Percentiles rank a stretch among this genome's conserved stretches.
phyloP scores from a whole-genome alignment of 805 yeast genomes.

The Kazachstania viticola region DNA sequence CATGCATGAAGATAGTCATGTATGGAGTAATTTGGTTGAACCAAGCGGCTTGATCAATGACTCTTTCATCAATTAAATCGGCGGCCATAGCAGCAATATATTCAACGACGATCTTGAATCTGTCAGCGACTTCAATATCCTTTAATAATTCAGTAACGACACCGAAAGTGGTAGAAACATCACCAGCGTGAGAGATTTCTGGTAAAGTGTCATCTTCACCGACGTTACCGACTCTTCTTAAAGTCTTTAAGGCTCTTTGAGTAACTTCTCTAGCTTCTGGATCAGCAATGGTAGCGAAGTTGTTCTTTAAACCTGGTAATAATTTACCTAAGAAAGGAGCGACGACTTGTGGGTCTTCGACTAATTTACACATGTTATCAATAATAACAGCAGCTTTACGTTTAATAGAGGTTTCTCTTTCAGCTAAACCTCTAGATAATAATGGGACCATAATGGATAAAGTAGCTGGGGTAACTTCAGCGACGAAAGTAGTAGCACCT shows the following conservation, averaged over 20 bases:
- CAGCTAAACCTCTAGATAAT: slow-evolving; percentile 98
- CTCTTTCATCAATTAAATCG: slow-evolving; percentile 97
- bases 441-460: slow-evolving; percentile 98
- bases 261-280: slow-evolving; percentile 99
- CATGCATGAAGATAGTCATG: slow-evolving; percentile 93
- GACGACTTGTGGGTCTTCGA: slow-evolving; percentile 99
- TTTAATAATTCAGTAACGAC: slow-evolving; percentile 67
- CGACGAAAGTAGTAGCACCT: slow-evolving; percentile 99
- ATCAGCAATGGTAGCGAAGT: slow-evolving; percentile 95
- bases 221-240: slow-evolving; percentile 97
- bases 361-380: slow-evolving; percentile 99
- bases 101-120: slow-evolving; percentile 67
- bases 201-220: slow-evolving; percentile 84
- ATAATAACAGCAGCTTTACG: slow-evolving; percentile 99
- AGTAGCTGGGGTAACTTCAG: slow-evolving; percentile 99
- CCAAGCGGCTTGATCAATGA: slow-evolving; percentile 89
- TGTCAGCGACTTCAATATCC: slow-evolving; percentile 54
- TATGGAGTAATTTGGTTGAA: slow-evolving; percentile 78
- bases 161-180: slow-evolving; percentile 71
- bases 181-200: slow-evolving; percentile 99
- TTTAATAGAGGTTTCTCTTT: slow-evolving; percentile 98
- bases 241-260: slow-evolving; percentile 89
- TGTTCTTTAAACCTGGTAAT: slow-evolving; percentile 91
- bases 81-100: slow-evolving; percentile 96
- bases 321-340: slow-evolving; percentile 96